These are phyloP conservation scores for Umbelopsis sp. DNA, from an alignment of 192 early-diverging fungal genomes.

Conservation along the genomic window DNA sequence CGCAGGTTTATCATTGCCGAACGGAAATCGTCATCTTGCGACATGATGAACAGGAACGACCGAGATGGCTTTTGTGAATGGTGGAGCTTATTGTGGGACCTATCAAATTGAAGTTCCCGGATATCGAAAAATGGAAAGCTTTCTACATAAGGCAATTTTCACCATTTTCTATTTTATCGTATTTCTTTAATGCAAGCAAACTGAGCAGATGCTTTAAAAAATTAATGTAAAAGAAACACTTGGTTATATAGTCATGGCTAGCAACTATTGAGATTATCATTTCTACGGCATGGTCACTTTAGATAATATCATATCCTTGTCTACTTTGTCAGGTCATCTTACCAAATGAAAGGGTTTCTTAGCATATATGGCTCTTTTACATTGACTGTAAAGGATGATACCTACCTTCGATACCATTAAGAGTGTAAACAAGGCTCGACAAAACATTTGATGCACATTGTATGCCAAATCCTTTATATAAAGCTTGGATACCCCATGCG, in stretches of 20 bases:
- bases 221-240: too few species aligned
- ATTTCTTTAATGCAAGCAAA: too few species aligned
- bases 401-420: conserved; percentile 51
- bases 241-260: too few species aligned
- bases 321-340: conserved; percentile 14
- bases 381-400: neutral
- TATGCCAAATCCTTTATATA: conserved; percentile 69
- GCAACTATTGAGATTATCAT: neutral
- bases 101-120: conserved; percentile 15
- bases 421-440: conserved; percentile 56
- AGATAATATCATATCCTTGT: neutral
- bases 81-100: too few species aligned
- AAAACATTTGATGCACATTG: conserved; percentile 57
- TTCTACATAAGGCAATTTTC: conserved; percentile 17
- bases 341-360: neutral
- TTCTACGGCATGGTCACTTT: neutral
- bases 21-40: neutral
- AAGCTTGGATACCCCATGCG: conserved; percentile 61
- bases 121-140: neutral
- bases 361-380: neutral
- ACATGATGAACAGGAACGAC: neutral
- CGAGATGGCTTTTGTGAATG: neutral
- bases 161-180: neutral
- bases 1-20: neutral
- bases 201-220: too few species aligned